Percentiles rank a stretch among this genome's conserved stretches.
Evolutionary conservation across 257 asterid species (phyloP).

Genomic region (Scutellaria galericulata): DNA sequence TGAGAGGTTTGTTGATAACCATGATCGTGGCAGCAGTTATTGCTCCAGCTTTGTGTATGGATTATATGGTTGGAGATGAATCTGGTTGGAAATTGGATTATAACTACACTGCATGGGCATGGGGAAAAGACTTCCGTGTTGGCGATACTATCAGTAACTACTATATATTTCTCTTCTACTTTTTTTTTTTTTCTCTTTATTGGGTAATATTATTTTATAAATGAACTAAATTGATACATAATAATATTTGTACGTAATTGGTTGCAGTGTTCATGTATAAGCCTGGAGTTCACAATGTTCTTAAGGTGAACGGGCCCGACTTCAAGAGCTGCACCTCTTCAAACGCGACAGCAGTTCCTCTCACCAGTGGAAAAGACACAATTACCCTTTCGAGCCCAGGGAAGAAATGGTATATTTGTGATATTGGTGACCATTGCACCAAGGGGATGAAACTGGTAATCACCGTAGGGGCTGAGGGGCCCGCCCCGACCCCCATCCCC

Average conservation of each 20-base stretch:
- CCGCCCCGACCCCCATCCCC: background rate
- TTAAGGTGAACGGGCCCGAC: slow-evolving; percentile 15
- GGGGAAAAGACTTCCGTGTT: slow-evolving; percentile 34
- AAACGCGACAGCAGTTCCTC: background rate
- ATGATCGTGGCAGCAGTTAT: slow-evolving; percentile 22
- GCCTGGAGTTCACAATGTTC: background rate
- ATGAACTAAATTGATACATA: background rate
- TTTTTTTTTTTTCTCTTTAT: too few relatives aligned
- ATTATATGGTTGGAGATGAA: slow-evolving; percentile 49
- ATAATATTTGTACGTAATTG: background rate
- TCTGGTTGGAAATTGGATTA: slow-evolving; percentile 45
- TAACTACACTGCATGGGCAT: slow-evolving; percentile 48
- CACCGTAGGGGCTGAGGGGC: slow-evolving; percentile 5
- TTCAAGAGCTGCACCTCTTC: slow-evolving; percentile 7
- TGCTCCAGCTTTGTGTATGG: slow-evolving; percentile 38
- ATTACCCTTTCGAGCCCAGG: slow-evolving; percentile 39
- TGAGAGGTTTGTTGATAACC: slow-evolving; percentile 33
- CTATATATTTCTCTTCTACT: too few relatives aligned
- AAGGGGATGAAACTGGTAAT: slow-evolving; percentile 45
- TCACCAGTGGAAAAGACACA: slow-evolving; percentile 33
- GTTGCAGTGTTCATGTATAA: slow-evolving; percentile 20
- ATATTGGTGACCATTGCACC: slow-evolving; percentile 34
- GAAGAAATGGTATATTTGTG: slow-evolving; percentile 51
- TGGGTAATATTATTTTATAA: too few relatives aligned
- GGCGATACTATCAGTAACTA: slow-evolving; percentile 38